Evolutionary conservation across 1,284 basidiomycete species (phyloP).

Genomic region (Cystobasidium slooffiae): DNA sequence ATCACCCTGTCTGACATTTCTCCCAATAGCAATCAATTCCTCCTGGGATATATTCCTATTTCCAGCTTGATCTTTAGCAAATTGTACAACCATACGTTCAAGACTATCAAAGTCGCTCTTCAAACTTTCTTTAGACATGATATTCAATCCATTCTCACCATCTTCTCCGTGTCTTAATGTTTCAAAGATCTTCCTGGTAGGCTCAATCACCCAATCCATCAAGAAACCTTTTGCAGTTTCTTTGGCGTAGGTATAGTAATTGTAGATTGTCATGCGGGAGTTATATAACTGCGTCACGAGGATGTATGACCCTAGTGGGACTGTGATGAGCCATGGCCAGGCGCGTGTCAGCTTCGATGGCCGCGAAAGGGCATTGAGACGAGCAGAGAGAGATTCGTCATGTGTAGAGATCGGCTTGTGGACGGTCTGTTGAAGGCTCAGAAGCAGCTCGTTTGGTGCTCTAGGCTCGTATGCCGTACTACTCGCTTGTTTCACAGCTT

Average conservation of each 20-base stretch:
- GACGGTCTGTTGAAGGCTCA: slow-evolving; percentile 44
- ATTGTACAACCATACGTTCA: slow-evolving; percentile 86
- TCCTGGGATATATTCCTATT: slow-evolving; percentile 62
- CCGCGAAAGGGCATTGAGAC: slow-evolving; percentile 25
- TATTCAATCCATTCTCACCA: slow-evolving; percentile 67
- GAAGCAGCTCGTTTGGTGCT: slow-evolving; percentile 44
- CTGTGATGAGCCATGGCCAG: slow-evolving; percentile 50
- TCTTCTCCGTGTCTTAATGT: slow-evolving; percentile 79
- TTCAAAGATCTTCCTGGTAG: slow-evolving; percentile 76
- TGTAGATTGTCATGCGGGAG: slow-evolving; percentile 53
- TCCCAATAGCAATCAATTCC: slow-evolving; percentile 69
- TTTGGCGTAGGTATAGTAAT: slow-evolving; percentile 66
- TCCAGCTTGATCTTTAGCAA: slow-evolving; percentile 72
- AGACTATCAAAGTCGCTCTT: slow-evolving; percentile 78
- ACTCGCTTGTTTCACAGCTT: not conserved
- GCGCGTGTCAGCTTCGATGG: slow-evolving; percentile 46
- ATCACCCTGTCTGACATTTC: slow-evolving; percentile 76
- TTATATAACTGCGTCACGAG: slow-evolving; percentile 45
- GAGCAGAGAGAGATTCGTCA: not conserved
- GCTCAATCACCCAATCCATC: slow-evolving; percentile 83
- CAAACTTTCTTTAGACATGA: slow-evolving; percentile 76
- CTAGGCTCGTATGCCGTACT: slow-evolving; percentile 20
- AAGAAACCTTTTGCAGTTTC: slow-evolving; percentile 78
- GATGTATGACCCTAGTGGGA: slow-evolving; percentile 45
- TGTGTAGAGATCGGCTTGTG: slow-evolving; percentile 44